phyloP scores from a whole-genome alignment of 768 basidiomycete genomes.

The Rossbeevera mucosa region DNA sequence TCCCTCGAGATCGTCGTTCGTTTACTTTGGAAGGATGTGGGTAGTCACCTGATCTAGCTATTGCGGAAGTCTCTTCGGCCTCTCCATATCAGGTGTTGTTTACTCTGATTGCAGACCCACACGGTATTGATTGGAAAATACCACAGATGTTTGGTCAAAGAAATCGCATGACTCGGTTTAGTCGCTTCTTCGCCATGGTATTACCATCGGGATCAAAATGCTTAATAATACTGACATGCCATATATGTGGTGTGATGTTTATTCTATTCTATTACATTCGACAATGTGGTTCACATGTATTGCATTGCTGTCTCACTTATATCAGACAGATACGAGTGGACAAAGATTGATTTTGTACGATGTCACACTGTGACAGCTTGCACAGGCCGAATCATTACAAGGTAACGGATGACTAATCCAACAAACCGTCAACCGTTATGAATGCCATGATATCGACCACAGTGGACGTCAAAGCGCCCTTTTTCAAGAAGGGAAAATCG shows the following conservation, averaged over 20 bases:
- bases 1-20: constrained; percentile 12
- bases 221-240: neutral
- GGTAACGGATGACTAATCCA: too few relatives aligned
- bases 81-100: neutral
- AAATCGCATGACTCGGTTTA: constrained; percentile 3
- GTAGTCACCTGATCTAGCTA: constrained; percentile 15
- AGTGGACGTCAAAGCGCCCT: constrained; percentile 58
- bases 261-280: neutral
- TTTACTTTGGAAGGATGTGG: constrained; percentile 22
- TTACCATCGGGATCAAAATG: constrained; percentile 2
- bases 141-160: constrained; percentile 5
- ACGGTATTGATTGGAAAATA: constrained; percentile 13
- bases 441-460: constrained; percentile 33
- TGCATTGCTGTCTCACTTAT: too few relatives aligned
- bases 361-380: too few relatives aligned
- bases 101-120: neutral
- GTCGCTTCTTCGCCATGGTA: neutral
- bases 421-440: too few relatives aligned
- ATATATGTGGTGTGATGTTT: neutral
- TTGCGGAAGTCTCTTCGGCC: constrained; percentile 3
- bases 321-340: too few relatives aligned
- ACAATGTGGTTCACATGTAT: too few relatives aligned
- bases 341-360: too few relatives aligned
- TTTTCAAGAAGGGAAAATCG: constrained; percentile 84
- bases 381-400: too few relatives aligned